Conservation (phyloP, 306 rosid species). For the Lagenaria siceraria region DNA sequence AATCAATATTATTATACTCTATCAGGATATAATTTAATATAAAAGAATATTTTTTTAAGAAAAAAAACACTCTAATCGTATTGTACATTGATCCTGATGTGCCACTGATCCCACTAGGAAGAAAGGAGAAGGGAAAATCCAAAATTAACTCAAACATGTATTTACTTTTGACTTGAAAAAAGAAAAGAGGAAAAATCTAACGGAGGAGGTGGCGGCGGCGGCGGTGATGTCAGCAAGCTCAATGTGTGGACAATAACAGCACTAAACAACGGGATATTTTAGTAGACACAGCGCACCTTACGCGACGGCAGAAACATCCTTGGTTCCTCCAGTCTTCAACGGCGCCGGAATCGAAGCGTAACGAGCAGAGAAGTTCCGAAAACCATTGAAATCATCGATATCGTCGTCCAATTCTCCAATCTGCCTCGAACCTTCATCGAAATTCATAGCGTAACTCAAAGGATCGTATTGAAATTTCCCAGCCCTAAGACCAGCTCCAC, state of each 20-base stretch:
- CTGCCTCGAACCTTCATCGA: slow-evolving; percentile 56
- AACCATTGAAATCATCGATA: slow-evolving; percentile 20
- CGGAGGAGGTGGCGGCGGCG: slow-evolving; percentile 9
- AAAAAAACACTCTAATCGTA: background rate
- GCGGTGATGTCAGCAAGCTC: slow-evolving; percentile 27
- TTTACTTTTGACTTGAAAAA: background rate
- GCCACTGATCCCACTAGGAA: background rate
- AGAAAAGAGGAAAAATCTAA: background rate
- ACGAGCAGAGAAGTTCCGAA: slow-evolving; percentile 63
- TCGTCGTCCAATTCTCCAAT: slow-evolving; percentile 24
- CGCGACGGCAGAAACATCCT: slow-evolving; percentile 19
- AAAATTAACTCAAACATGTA: background rate
- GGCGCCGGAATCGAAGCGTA: slow-evolving; percentile 34
- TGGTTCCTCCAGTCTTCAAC: slow-evolving; percentile 13
- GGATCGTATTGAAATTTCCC: slow-evolving; percentile 77
- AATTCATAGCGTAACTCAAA: slow-evolving; percentile 70
- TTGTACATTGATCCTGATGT: slow-evolving; percentile 5
- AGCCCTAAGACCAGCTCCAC: slow-evolving; percentile 17
- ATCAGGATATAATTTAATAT: background rate
- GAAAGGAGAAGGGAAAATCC: background rate
- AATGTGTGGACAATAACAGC: slow-evolving; percentile 19
- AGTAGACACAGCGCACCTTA: slow-evolving; percentile 15
- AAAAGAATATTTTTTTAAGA: background rate
- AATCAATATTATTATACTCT: background rate
- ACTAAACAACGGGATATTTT: slow-evolving; percentile 9